A percentile compares a stretch with the other conserved stretches of the same genome.
Conservation (phyloP, 306 rosid species). For the Cucurbita argyrosperma region DNA sequence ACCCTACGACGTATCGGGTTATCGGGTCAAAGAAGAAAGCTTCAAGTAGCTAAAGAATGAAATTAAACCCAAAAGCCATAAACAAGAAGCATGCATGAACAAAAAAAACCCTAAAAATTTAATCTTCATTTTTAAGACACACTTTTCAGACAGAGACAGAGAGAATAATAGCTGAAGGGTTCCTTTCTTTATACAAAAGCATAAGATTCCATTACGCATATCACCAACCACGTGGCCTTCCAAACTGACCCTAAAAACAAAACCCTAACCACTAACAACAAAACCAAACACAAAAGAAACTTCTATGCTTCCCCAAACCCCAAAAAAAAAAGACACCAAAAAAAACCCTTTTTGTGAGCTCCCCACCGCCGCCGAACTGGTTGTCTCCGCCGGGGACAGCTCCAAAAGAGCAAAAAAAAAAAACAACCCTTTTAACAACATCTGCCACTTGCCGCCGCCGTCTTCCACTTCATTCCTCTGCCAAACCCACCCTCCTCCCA, state of each 20-base stretch:
- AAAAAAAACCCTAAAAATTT: no score
- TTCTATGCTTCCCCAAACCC: neutral
- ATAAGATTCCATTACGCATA: neutral
- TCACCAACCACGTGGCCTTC: neutral
- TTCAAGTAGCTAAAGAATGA: no score
- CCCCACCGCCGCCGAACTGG: neutral
- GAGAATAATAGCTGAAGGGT: no score
- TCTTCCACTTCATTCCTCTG: neutral
- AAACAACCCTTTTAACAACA: neutral
- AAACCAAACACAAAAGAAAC: neutral
- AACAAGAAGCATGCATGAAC: no score
- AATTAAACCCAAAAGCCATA: no score
- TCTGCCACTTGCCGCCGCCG: neutral
- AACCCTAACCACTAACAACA: neutral
- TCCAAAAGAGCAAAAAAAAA: neutral
- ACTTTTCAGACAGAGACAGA: no score
- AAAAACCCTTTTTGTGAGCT: neutral
- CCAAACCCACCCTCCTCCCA: conserved; percentile 12
- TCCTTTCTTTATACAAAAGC: no score
- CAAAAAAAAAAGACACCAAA: neutral
- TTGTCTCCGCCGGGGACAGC: neutral
- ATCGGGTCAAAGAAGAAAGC: no score
- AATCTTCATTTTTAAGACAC: no score
- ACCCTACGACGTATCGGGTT: no score
- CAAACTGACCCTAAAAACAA: neutral